phyloP scores from a whole-genome alignment of 176 grass and related monocot genomes.

The Eragrostis curvula region DNA sequence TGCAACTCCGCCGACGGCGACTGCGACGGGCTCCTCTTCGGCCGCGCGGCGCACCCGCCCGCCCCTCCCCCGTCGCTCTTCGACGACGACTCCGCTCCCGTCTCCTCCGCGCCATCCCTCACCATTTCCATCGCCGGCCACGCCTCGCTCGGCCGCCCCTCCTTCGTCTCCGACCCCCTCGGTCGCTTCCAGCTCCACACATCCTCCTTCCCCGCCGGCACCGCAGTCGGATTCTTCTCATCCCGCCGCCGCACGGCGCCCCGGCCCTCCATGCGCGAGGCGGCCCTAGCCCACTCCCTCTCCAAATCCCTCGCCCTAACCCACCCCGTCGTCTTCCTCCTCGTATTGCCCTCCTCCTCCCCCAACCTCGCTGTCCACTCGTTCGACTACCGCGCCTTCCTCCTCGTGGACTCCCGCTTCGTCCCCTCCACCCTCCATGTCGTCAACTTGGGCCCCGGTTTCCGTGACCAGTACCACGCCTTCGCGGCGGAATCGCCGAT shows the following conservation, averaged over 20 bases:
- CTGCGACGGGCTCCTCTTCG: constrained; percentile 53
- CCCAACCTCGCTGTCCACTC: constrained; percentile 30
- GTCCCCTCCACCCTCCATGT: constrained; percentile 48
- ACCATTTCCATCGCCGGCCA: constrained; percentile 57
- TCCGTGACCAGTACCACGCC: constrained; percentile 57
- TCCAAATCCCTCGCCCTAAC: constrained; percentile 24
- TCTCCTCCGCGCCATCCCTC: constrained; percentile 20
- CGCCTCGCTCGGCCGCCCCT: constrained; percentile 42
- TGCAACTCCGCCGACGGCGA: neutral
- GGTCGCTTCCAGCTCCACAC: constrained; percentile 32
- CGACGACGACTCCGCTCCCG: constrained; percentile 27
- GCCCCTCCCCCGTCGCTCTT: constrained; percentile 42
- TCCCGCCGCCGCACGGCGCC: constrained; percentile 57
- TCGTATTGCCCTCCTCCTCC: constrained; percentile 26
- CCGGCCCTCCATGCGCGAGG: constrained; percentile 68
- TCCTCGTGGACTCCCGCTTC: constrained; percentile 48
- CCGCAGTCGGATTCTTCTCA: constrained; percentile 66
- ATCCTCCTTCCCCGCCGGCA: neutral
- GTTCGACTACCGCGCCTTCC: constrained; percentile 55
- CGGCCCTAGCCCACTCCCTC: constrained; percentile 48
- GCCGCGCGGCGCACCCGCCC: constrained; percentile 41
- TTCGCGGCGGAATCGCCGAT: constrained; percentile 55
- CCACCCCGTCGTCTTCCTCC: constrained; percentile 38
- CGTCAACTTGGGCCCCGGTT: constrained; percentile 53
- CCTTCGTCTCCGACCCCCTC: constrained; percentile 52